phyloP scores from a whole-genome alignment of 2,329 filamentous ascomycete species.

The Ampelomyces quisqualis region DNA sequence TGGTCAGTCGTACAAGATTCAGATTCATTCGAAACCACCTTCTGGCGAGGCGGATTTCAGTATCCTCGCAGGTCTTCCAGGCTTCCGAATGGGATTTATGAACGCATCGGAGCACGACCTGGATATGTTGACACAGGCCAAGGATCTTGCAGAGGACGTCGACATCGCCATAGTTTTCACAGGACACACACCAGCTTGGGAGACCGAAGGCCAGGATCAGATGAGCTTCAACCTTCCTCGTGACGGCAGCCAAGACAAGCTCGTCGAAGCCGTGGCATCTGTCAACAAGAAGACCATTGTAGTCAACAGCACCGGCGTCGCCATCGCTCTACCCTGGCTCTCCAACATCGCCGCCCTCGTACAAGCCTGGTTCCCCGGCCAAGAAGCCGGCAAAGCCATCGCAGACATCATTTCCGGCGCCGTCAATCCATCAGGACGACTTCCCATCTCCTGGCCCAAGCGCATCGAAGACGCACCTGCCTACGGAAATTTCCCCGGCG shows the following conservation, averaged over 20 bases:
- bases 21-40: conserved; percentile 61
- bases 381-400: conserved; percentile 47
- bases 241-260: conserved; percentile 58
- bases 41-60: conserved; percentile 51
- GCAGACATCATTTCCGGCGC: conserved; percentile 45
- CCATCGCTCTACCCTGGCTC: conserved; percentile 69
- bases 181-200: conserved; percentile 39
- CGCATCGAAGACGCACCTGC: conserved; percentile 39
- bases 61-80: conserved; percentile 34
- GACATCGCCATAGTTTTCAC: conserved; percentile 39
- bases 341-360: conserved; percentile 46
- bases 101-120: conserved; percentile 29
- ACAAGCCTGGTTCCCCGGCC: conserved; percentile 47
- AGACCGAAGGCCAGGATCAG: conserved; percentile 64
- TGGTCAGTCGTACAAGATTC: conserved; percentile 60
- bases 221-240: conserved; percentile 55
- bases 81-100: conserved; percentile 41
- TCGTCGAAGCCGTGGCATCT: conserved; percentile 65
- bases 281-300: conserved; percentile 71
- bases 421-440: conserved; percentile 43
- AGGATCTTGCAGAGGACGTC: conserved; percentile 28
- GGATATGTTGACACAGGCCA: conserved; percentile 30
- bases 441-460: conserved; percentile 45
- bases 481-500: conserved; percentile 44
- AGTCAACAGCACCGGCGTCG: conserved; percentile 76